Evolutionary conservation across 345 rosid genomes (phyloP).

Genomic region (Brassica nigra): DNA sequence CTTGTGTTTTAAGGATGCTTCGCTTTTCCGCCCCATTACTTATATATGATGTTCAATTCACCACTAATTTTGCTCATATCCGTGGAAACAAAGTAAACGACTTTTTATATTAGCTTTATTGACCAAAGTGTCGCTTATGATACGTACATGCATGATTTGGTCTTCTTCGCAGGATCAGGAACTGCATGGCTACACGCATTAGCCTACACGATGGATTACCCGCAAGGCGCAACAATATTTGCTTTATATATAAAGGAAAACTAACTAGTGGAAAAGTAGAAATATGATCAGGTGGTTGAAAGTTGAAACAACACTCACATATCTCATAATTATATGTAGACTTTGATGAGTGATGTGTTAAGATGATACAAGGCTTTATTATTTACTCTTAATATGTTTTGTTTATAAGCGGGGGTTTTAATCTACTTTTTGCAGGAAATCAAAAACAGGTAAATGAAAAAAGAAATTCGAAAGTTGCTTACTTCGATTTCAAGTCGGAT

Average conservation of each 20-base stretch:
- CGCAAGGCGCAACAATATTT: slow-evolving; percentile 15
- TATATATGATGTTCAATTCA: slow-evolving; percentile 23
- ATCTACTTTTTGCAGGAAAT: neutral
- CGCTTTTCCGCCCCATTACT: slow-evolving; percentile 14
- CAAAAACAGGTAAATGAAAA: neutral
- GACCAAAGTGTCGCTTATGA: slow-evolving; percentile 39
- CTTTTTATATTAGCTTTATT: slow-evolving; percentile 27
- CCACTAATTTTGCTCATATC: slow-evolving; percentile 24
- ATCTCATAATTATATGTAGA: slow-evolving; percentile 31
- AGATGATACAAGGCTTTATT: neutral
- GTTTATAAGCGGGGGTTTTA: neutral
- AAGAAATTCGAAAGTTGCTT: neutral
- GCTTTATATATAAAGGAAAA: slow-evolving; percentile 15
- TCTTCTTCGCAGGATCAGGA: slow-evolving; percentile 32
- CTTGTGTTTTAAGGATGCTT: slow-evolving; percentile 50
- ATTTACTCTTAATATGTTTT: neutral
- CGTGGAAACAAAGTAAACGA: slow-evolving; percentile 41
- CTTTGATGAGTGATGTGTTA: slow-evolving; percentile 15
- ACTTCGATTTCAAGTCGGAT: neutral
- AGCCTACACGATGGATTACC: slow-evolving; percentile 27
- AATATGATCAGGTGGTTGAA: slow-evolving; percentile 33
- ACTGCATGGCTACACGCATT: slow-evolving; percentile 46
- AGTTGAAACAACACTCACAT: slow-evolving; percentile 17
- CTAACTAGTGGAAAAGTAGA: slow-evolving; percentile 21
- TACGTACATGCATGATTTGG: slow-evolving; percentile 43